These are phyloP conservation scores for Pythium coloratum DNA, from an alignment of 352 stramenopile species.

Conservation along the genomic window DNA sequence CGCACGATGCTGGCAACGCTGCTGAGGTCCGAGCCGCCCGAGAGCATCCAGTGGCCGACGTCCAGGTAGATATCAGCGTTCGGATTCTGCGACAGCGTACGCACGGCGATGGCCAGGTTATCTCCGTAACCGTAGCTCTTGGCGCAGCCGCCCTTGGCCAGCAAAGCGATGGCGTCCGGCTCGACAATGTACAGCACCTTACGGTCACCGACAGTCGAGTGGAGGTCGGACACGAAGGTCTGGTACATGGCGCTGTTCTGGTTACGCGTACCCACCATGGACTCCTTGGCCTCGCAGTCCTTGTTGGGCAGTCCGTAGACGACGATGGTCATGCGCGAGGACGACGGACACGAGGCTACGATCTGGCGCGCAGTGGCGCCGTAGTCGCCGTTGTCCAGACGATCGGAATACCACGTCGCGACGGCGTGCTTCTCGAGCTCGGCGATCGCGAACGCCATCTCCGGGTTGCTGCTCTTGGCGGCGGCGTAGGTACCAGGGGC, in stretches of 20 bases:
- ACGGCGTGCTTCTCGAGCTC: slow-evolving; percentile 52
- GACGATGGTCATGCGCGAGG: slow-evolving; percentile 50
- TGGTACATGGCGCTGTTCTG: slow-evolving; percentile 45
- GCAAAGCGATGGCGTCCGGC: slow-evolving; percentile 54
- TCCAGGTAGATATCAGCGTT: slow-evolving; percentile 70
- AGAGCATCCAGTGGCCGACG: slow-evolving; percentile 57
- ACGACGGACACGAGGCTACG: slow-evolving; percentile 36
- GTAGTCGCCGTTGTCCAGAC: slow-evolving; percentile 36
- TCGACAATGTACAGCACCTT: slow-evolving; percentile 79
- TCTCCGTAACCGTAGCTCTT: slow-evolving; percentile 38
- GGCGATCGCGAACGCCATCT: slow-evolving; percentile 51
- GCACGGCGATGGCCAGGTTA: slow-evolving; percentile 46
- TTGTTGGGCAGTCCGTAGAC: slow-evolving; percentile 80
- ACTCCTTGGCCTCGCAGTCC: slow-evolving; percentile 60
- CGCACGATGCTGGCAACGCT: slow-evolving; percentile 44
- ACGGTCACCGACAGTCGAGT: slow-evolving; percentile 43
- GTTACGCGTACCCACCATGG: slow-evolving; percentile 49
- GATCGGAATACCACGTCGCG: slow-evolving; percentile 56
- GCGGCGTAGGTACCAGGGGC: slow-evolving; percentile 45
- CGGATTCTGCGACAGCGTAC: slow-evolving; percentile 42
- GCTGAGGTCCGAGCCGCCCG: slow-evolving; percentile 14
- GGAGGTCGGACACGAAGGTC: slow-evolving; percentile 44
- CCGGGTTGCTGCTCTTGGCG: slow-evolving; percentile 49
- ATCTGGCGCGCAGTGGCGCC: slow-evolving; percentile 30
- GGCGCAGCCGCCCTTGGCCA: slow-evolving; percentile 49